Evolutionary conservation across 768 basidiomycete genomes (phyloP).

Genomic region (Suillus cothurnatus): DNA sequence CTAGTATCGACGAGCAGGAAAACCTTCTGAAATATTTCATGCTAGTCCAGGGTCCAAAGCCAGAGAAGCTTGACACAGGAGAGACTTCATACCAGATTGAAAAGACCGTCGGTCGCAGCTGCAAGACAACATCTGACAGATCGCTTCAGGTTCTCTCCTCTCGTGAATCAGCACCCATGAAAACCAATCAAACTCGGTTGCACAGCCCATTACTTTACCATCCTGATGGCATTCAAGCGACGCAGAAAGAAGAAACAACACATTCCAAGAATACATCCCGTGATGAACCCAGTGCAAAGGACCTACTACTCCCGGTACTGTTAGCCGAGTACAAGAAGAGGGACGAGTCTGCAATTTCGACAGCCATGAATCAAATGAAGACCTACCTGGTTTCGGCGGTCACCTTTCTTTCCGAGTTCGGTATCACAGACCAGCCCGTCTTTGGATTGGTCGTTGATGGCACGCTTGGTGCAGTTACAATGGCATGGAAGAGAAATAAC

Average conservation of each 20-base stretch:
- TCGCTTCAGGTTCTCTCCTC: background rate
- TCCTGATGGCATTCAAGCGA: background rate
- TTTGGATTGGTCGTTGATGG: slow-evolving; percentile 5
- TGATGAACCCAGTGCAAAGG: background rate
- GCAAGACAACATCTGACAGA: too few relatives aligned
- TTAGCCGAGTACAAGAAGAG: background rate
- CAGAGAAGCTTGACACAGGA: background rate
- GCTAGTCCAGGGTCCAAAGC: background rate
- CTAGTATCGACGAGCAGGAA: too few relatives aligned
- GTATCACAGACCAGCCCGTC: slow-evolving; percentile 3
- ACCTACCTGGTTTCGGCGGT: background rate
- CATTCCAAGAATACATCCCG: background rate
- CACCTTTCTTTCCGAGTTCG: background rate
- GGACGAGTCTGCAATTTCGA: background rate
- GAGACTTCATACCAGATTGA: background rate
- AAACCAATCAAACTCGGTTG: too few relatives aligned
- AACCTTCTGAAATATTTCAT: background rate
- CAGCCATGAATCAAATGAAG: background rate
- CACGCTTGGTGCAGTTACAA: background rate
- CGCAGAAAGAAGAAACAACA: background rate
- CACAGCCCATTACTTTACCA: too few relatives aligned
- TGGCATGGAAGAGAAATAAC: background rate
- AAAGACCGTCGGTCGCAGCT: background rate
- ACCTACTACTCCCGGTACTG: slow-evolving; percentile 1
- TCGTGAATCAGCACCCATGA: background rate